These are phyloP conservation scores for Phalaenopsis hybrid DNA, from an alignment of 116 monocot genomes.

Conservation along the genomic window DNA sequence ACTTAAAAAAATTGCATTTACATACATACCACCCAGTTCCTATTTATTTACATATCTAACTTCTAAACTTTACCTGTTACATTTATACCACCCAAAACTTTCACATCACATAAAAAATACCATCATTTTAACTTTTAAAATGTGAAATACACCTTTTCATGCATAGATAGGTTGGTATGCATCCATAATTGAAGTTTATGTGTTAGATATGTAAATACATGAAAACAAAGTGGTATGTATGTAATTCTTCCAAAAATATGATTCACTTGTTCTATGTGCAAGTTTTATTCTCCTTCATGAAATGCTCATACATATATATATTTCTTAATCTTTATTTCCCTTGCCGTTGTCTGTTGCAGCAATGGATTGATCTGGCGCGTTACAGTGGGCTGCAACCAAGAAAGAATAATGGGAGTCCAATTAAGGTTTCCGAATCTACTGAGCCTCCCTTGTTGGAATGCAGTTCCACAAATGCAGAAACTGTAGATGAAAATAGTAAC, in stretches of 20 bases:
- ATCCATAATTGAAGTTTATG: too few relatives aligned
- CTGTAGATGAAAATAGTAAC: constrained; percentile 27
- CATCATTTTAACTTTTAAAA: too few relatives aligned
- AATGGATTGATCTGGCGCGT: constrained; percentile 72
- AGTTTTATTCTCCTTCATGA: background rate
- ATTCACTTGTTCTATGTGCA: background rate
- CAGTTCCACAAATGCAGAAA: constrained; percentile 21
- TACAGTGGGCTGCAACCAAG: constrained; percentile 47
- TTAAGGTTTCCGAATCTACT: constrained; percentile 8
- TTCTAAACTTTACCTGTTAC: too few relatives aligned
- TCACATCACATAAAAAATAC: too few relatives aligned
- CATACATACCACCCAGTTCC: background rate
- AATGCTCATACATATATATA: background rate
- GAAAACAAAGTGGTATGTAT: too few relatives aligned
- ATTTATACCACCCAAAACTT: too few relatives aligned
- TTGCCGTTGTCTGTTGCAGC: constrained; percentile 29
- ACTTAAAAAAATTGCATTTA: background rate
- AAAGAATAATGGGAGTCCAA: constrained; percentile 13
- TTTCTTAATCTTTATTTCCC: background rate
- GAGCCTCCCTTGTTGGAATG: constrained; percentile 39
- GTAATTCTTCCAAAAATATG: too few relatives aligned
- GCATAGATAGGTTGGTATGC: too few relatives aligned
- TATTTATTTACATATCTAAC: too few relatives aligned
- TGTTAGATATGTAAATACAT: too few relatives aligned
- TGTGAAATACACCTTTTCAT: too few relatives aligned